Base-by-base conservation (phyloP, 176 grass and related monocot species). In the Carex myosuroides region DNA sequence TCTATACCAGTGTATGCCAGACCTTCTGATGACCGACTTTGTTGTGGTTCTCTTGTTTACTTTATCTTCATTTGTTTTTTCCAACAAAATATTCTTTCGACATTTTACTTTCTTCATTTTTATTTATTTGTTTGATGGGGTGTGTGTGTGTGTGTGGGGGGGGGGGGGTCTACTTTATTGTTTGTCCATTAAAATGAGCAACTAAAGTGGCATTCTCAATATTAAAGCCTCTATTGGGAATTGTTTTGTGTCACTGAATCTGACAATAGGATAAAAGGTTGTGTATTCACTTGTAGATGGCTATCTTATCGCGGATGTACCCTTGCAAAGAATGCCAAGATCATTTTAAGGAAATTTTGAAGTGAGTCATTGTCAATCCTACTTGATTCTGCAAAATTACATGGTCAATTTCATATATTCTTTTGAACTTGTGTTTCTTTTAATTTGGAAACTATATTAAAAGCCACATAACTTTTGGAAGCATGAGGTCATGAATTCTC, bases 321-420 rank as follows among this genome's bases (percentile, higher is more conserved):
- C 96, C 96, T 77, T 99, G 96, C 87, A 99, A 92, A 90, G 93
- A 99, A 87, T 99, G 96, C n/a, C 88, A 91, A 17, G 89, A 90
- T 80, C 93, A 99, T 94, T 95, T 95, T 85, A 93, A 94, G 81
- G 93, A 95, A 90, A 86, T 99, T 72, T 85, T 99, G 80, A 95
- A 92, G 93, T 99, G 94, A 98, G 95, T 70, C 72, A 30, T 54
- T 54, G 4, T 29, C 3, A 80, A 69, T 78, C 24, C 33, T 66
- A 4, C 58, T 83, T 63, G 30, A 83, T 62, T 56, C 16, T 37
- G 13, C 60, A 80, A 55, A 21, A 59, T 68, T 72, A 30, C 37
- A 2, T 76, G 16, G 26, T 35, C 50, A 29, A 44, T 64, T 64
- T 37, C 32, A 14, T 26, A 22, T 6, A 0, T 62, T 69, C 56